Evolutionary conservation across 2,329 filamentous ascomycete genomes (phyloP), one percentile per base, ranked within the genome.

Genomic region (Thelonectria discophora): DNA sequence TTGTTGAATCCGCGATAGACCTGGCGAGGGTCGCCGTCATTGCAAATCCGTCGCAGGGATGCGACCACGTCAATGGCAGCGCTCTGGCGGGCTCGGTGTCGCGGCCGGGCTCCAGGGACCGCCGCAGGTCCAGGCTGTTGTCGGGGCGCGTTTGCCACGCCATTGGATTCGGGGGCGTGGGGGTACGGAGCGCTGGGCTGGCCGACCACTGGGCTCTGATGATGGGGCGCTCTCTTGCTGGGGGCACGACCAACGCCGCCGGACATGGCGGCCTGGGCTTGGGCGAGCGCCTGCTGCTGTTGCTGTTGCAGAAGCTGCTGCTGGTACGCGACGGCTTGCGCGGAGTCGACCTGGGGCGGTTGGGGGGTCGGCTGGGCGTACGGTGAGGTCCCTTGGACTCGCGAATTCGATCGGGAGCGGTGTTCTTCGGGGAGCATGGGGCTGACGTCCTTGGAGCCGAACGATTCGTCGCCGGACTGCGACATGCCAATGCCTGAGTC

Each of bases 1-100:
- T 98, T 98, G 74, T 88, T 94, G 69, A 98, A 87, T 59, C 90
- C 89, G 58, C 90, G 88, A 79, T 97, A 99, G 66, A 94, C 89
- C 56, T 91, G 89, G 24, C 92, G 92, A 3, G 95, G 95, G 74
- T 99, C 94, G 49, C 91, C 92, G 55, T 93, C 88, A 20, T 89
- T 94, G 76, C 95, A 98, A 66, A 99, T 98, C 32, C 91, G 88
- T 76, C 93, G 92, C 55, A 99, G 84, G 17, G 92, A 89, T 18
- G 88, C 86, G 40, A 96, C 85, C 57, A 99, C 91, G 73, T 99
- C 94, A 58, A 92, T 84, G 47, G 86, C 88, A 67, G 87, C 92
- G 75, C 90, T 96, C 74, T 94, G 92, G 48, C 93, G 88, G 42
- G 88, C 83, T 56, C 93, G 86, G 70, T 94, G 91, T 63, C 94